Evolutionary conservation across 345 rosid genomes (phyloP).

Genomic region (Garcia nutans): DNA sequence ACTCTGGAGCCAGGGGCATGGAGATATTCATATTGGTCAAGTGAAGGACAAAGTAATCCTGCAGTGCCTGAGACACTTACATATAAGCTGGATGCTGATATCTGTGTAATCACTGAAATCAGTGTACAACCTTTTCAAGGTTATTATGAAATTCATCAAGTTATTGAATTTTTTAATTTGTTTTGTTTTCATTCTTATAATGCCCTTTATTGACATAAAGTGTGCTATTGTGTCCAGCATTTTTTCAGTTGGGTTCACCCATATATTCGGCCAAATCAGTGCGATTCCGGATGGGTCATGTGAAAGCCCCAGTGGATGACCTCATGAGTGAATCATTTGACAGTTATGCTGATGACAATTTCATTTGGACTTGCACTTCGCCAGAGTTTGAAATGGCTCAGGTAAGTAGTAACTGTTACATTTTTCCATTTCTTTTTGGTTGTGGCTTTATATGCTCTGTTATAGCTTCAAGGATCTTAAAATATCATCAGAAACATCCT

Average conservation of each 20-base stretch:
- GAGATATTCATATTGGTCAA: slow-evolving; percentile 88
- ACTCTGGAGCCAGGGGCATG: slow-evolving; percentile 56
- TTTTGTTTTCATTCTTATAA: slow-evolving; percentile 5
- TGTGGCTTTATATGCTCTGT: too few relatives aligned
- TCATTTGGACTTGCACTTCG: slow-evolving; percentile 80
- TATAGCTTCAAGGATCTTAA: not conserved
- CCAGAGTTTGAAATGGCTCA: slow-evolving; percentile 88
- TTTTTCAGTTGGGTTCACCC: slow-evolving; percentile 64
- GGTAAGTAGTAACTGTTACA: slow-evolving; percentile 38
- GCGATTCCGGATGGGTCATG: slow-evolving; percentile 72
- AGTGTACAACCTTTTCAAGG: slow-evolving; percentile 81
- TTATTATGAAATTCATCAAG: slow-evolving; percentile 15
- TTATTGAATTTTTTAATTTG: not conserved
- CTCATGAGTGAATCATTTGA: slow-evolving; percentile 29
- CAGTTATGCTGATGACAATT: slow-evolving; percentile 39
- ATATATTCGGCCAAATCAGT: slow-evolving; percentile 79
- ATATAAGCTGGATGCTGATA: slow-evolving; percentile 60
- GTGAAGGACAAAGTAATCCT: slow-evolving; percentile 64
- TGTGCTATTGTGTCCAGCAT: slow-evolving; percentile 50
- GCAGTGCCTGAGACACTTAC: slow-evolving; percentile 83
- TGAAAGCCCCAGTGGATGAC: slow-evolving; percentile 28
- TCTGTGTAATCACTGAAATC: slow-evolving; percentile 73
- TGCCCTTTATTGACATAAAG: slow-evolving; percentile 18
- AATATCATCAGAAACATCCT: too few relatives aligned
- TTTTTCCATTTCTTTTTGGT: not conserved